Percentiles rank a stretch among this genome's conserved stretches.
Evolutionary conservation across 192 early-diverging fungal species (phyloP).

Genomic region (Paraglomus occultum): DNA sequence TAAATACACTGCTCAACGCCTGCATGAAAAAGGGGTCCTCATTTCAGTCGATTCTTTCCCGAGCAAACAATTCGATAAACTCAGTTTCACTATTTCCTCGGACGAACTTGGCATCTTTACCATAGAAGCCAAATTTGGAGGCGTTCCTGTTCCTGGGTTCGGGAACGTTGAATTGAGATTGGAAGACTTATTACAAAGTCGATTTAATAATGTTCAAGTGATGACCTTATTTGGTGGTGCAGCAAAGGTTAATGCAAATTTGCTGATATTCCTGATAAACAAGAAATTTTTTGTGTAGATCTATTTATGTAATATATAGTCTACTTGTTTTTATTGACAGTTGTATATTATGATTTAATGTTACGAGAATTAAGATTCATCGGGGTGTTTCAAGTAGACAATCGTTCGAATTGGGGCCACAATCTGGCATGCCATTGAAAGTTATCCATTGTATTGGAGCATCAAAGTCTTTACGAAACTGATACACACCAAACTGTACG

Average conservation of each 20-base stretch:
- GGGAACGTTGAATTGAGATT: slow-evolving; percentile 79
- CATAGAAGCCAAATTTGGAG: slow-evolving; percentile 79
- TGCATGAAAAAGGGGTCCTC: slow-evolving; percentile 92
- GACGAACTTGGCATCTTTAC: slow-evolving; percentile 88
- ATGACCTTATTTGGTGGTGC: slow-evolving; percentile 92
- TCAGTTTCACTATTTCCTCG: slow-evolving; percentile 89
- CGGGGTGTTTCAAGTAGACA: too few species aligned
- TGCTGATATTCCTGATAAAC: slow-evolving; percentile 95
- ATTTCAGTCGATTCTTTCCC: slow-evolving; percentile 78
- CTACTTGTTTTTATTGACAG: too few species aligned
- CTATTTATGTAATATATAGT: too few species aligned
- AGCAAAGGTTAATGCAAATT: slow-evolving; percentile 93
- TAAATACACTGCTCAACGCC: slow-evolving; percentile 94
- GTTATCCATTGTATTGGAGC: too few species aligned
- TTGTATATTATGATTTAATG: too few species aligned
- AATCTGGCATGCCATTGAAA: too few species aligned
- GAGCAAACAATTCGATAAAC: slow-evolving; percentile 84
- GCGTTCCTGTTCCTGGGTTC: slow-evolving; percentile 58
- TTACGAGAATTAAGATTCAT: too few species aligned
- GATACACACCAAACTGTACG: too few species aligned
- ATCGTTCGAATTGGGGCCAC: too few species aligned
- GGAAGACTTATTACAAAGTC: slow-evolving; percentile 91
- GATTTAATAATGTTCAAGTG: slow-evolving; percentile 89
- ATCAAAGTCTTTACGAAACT: too few species aligned
- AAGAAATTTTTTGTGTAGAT: slow-evolving; percentile 72